Evolutionary conservation across 225 moss, liverwort and hornwort species (phyloP).

Genomic region (Thuidium tamariscinum): DNA sequence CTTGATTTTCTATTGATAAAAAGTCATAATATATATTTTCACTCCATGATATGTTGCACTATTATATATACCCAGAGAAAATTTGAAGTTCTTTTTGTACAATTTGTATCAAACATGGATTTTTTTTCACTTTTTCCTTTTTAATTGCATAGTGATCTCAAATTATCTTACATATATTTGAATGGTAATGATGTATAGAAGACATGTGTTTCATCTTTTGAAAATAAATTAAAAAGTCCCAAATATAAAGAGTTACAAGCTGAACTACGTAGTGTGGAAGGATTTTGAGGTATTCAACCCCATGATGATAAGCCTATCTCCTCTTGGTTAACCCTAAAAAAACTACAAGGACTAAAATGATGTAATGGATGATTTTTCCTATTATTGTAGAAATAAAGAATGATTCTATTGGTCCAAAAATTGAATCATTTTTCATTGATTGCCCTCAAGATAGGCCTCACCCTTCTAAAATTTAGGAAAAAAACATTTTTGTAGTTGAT

Average conservation of each 20-base stretch:
- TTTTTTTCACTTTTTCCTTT: neutral
- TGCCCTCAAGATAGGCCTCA: neutral
- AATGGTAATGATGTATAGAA: neutral
- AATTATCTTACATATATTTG: neutral
- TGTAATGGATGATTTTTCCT: neutral
- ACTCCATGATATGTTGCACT: neutral
- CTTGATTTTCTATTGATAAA: neutral
- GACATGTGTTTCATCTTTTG: neutral
- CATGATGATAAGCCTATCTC: rapidly evolving
- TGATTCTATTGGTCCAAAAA: neutral
- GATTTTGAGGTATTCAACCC: neutral
- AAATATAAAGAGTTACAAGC: neutral
- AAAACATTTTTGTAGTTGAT: neutral
- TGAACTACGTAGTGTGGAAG: no score
- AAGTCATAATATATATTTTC: neutral
- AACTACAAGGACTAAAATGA: neutral
- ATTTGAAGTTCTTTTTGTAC: no score
- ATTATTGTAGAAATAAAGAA: neutral
- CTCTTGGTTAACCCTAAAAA: rapidly evolving
- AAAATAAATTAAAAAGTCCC: neutral
- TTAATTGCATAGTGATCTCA: no score
- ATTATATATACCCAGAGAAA: rapidly evolving
- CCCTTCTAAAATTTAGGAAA: rapidly evolving
- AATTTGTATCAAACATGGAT: neutral
- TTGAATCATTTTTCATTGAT: neutral